A percentile compares a stretch with the other conserved stretches of the same genome.
These are phyloP conservation scores for Toxoplasma gondii DNA, from an alignment of 169 alveolate species.

Conservation along the genomic window DNA sequence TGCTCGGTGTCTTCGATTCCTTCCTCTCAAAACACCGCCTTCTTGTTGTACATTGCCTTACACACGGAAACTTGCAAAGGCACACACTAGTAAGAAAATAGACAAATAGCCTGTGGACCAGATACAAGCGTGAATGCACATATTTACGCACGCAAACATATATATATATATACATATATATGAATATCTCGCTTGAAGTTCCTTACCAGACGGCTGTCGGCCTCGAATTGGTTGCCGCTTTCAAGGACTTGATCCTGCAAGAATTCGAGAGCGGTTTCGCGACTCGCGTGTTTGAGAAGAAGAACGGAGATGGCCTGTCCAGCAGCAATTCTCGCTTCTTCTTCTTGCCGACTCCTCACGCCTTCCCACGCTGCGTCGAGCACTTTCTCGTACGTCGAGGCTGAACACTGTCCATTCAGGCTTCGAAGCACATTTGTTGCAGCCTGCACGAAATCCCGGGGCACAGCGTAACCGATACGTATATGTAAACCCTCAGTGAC, in stretches of 20 bases:
- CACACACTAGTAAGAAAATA: no score
- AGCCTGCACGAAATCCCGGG: neutral
- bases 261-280: neutral
- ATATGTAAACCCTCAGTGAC: neutral
- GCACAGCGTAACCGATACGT: neutral
- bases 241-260: neutral
- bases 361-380: neutral
- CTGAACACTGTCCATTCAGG: neutral
- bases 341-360: constrained; percentile 14
- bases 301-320: constrained; percentile 20
- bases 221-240: neutral
- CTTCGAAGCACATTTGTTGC: neutral
- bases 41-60: no score
- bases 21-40: no score
- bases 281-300: constrained; percentile 25
- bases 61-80: no score
- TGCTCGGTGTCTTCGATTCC: no score
- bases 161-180: neutral
- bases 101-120: neutral
- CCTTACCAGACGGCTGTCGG: constrained; percentile 24
- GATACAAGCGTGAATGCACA: neutral
- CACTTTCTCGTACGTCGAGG: neutral
- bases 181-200: neutral
- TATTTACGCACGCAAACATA: neutral
- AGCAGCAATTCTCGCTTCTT: neutral